Conservation (phyloP, 2,329 filamentous ascomycete genomes). For the Coccinonectria pachysandricola region DNA sequence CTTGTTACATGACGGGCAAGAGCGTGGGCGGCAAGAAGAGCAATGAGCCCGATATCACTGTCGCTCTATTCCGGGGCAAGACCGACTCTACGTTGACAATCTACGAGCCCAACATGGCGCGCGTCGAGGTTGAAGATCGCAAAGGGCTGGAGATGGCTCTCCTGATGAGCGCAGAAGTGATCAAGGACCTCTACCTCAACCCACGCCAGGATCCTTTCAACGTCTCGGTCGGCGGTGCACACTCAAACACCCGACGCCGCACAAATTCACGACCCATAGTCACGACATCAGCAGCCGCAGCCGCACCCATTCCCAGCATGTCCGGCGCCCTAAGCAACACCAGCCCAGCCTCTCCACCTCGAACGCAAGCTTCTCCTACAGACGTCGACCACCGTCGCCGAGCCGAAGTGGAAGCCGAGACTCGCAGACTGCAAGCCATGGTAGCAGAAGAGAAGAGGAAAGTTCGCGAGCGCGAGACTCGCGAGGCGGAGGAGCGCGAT, state of each 20-base stretch:
- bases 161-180: conserved; percentile 50
- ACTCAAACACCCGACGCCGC: conserved; percentile 21
- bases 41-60: conserved; percentile 89
- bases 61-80: conserved; percentile 74
- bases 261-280: conserved; percentile 28
- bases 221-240: conserved; percentile 36
- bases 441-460: conserved; percentile 40
- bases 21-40: conserved; percentile 66
- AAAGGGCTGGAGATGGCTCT: conserved; percentile 86
- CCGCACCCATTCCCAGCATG: conserved; percentile 17
- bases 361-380: conserved; percentile 8
- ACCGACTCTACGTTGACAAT: conserved; percentile 61
- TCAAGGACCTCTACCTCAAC: conserved; percentile 54
- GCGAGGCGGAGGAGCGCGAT: conserved; percentile 42
- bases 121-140: conserved; percentile 86
- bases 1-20: conserved; percentile 76
- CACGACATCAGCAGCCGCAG: conserved; percentile 14
- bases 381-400: conserved; percentile 18
- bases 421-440: conserved; percentile 54
- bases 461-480: conserved; percentile 44
- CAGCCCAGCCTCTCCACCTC: conserved; percentile 12
- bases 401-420: conserved; percentile 60
- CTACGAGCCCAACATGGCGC: conserved; percentile 84
- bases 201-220: conserved; percentile 72
- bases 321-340: conserved; percentile 30